phyloP scores from a whole-genome alignment of 2,329 filamentous ascomycete species.

The Claviceps digitariae region DNA sequence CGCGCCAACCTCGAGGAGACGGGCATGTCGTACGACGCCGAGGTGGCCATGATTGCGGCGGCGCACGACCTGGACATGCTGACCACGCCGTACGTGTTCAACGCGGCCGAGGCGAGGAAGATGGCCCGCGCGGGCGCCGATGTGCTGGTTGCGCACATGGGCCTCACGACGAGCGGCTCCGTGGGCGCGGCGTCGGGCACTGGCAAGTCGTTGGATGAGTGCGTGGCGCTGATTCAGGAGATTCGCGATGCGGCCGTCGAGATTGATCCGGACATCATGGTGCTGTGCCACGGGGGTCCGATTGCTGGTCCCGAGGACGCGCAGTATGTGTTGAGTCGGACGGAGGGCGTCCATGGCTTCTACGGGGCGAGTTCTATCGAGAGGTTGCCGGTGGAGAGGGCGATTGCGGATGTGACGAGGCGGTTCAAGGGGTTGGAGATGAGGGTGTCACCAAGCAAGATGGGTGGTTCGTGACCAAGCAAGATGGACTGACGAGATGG shows the following conservation, averaged over 20 bases:
- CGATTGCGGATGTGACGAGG: slow-evolving; percentile 36
- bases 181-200: slow-evolving; percentile 47
- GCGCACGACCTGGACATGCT: slow-evolving; percentile 47
- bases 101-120: slow-evolving; percentile 41
- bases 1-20: slow-evolving; percentile 57
- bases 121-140: slow-evolving; percentile 56
- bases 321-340: slow-evolving; percentile 44
- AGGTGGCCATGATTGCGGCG: slow-evolving; percentile 52
- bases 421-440: slow-evolving; percentile 2
- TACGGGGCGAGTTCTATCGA: slow-evolving; percentile 60
- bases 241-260: slow-evolving; percentile 48
- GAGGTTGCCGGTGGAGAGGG: slow-evolving; percentile 51
- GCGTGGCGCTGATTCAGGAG: slow-evolving; percentile 45
- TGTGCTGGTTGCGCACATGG: slow-evolving; percentile 55
- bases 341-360: slow-evolving; percentile 53
- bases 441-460: neutral
- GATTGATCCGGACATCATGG: slow-evolving; percentile 38
- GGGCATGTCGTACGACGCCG: slow-evolving; percentile 52
- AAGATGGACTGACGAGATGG: neutral
- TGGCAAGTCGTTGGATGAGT: slow-evolving; percentile 46
- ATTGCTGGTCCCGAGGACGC: slow-evolving; percentile 52
- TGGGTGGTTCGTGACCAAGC: no score
- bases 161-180: slow-evolving; percentile 48
- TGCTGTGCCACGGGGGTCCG: slow-evolving; percentile 56
- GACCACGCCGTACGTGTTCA: slow-evolving; percentile 60